Percentiles rank a stretch among this genome's conserved stretches.
phyloP scores from a whole-genome alignment of 2,329 filamentous ascomycete genomes.

The Trichophyton benhamiae region DNA sequence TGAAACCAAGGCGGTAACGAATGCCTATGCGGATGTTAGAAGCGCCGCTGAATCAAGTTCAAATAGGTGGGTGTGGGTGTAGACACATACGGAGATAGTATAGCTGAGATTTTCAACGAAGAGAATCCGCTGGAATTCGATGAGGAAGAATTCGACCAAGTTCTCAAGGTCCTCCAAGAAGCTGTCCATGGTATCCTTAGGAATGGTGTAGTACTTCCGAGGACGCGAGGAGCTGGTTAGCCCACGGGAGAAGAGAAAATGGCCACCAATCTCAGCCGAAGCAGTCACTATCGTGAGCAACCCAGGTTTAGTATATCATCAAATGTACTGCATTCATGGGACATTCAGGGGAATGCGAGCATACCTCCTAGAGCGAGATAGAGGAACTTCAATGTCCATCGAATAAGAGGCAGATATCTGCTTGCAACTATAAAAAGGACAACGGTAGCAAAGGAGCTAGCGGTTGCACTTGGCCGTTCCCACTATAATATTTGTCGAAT shows the following conservation, averaged over 20 bases:
- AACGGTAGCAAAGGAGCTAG: constrained; percentile 45
- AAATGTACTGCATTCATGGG: neutral
- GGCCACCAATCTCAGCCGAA: constrained; percentile 45
- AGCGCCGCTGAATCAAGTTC: constrained; percentile 5
- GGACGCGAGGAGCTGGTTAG: constrained; percentile 50
- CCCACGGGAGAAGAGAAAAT: constrained; percentile 44
- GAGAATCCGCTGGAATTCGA: constrained; percentile 54
- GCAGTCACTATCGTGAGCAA: constrained; percentile 37
- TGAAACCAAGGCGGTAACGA: constrained; percentile 45
- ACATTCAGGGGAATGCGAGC: constrained; percentile 12
- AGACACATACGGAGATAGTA: constrained; percentile 44
- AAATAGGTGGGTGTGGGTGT: constrained; percentile 3
- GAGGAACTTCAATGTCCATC: constrained; percentile 48
- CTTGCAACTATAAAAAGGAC: constrained; percentile 50
- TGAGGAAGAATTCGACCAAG: constrained; percentile 56
- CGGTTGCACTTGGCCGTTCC: constrained; percentile 54
- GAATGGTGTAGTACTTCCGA: constrained; percentile 53
- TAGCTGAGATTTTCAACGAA: constrained; percentile 54
- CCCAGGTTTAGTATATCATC: constrained; percentile 3
- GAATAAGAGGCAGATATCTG: constrained; percentile 50
- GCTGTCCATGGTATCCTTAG: constrained; percentile 50
- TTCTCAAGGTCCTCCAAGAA: constrained; percentile 51
- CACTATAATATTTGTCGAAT: constrained; percentile 35
- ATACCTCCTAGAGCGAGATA: constrained; percentile 48
- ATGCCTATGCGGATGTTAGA: constrained; percentile 37